Percentiles rank a stretch among this genome's conserved stretches.
Conservation (phyloP, 2,329 filamentous ascomycete species). For the Trichoderma polysporum region DNA sequence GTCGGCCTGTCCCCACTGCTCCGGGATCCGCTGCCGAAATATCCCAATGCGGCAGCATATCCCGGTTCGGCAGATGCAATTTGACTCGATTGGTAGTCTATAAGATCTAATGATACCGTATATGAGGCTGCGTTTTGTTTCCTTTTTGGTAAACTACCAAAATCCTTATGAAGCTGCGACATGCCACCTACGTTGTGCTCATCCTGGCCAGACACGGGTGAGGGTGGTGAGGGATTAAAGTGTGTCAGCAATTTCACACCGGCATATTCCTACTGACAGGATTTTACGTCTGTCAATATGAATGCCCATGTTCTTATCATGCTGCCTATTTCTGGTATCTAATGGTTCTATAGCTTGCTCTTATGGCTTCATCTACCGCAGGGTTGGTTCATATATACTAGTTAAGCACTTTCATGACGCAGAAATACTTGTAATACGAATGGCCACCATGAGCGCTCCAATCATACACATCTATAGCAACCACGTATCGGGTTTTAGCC, state of each 20-base stretch:
- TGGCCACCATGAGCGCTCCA: neutral
- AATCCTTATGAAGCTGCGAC: no score
- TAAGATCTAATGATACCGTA: neutral
- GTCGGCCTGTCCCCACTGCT: neutral
- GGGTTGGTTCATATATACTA: no score
- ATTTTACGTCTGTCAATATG: no score
- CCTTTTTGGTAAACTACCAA: neutral
- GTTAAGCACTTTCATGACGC: no score
- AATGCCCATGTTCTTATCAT: no score
- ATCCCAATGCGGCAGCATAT: conserved; percentile 11
- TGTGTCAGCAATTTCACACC: neutral
- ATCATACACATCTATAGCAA: neutral
- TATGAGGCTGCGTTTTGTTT: neutral
- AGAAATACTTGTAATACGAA: no score
- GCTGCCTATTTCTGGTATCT: neutral
- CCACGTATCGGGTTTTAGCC: no score
- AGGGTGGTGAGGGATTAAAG: neutral
- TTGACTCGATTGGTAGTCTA: neutral
- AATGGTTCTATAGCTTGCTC: no score
- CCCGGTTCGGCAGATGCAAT: neutral
- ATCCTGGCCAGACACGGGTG: no score
- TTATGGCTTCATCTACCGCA: no score
- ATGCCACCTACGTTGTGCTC: neutral
- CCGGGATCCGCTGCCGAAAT: neutral
- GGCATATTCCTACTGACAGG: neutral